Base-by-base conservation (phyloP, 768 basidiomycete genomes). In the Psilocybe azurescens region DNA sequence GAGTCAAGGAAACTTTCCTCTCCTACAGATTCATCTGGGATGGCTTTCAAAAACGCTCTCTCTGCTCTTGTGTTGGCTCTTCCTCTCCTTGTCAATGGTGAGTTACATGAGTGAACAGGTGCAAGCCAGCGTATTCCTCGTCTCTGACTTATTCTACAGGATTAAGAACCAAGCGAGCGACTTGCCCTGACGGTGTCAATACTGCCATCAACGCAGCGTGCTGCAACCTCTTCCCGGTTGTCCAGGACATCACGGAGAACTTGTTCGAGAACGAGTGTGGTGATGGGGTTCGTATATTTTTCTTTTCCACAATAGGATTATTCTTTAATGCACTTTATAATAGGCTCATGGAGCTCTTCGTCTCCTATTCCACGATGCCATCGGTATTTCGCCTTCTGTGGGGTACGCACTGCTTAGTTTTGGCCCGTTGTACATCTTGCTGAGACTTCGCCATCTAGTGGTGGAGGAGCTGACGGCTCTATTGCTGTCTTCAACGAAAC, bases 401-500 rank as follows among this genome's bases (percentile, higher is more conserved):
- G 74, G 76, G 76, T 77, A 60, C 29, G 72, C 2, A 24, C 24
- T 24, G 24, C 24, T 24, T 24, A 24, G 24, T 24, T 24, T 24
- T 24, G 24, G 24, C 24, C 24, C 24, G 24, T 24, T 24, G 24
- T 24, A 24, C 24, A 24, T 24, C 24, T 24, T 24, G 24, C 24
- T 24, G 24, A 24, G 24, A 24, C 24, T 24, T 24, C 24, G 24
- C 24, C 24, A 24, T 24, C 11, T 36, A 79, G 78, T 57, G 77
- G 78, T 56, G 79, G 79, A 65, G 79, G 79, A 14, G 78, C 79
- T 48, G 84, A 86, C 60, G 85, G 83, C 30, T 84, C 83, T 3
- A 79, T 85, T 62, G 75, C 83, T 61, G 71, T 74, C 1, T 85
- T 86, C 71, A 65, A 69, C 24, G 72, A 76, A 8, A 75, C 77